These are phyloP conservation scores for Geranium rotundifolium DNA, from an alignment of 345 rosid genomes.

Conservation along the genomic window DNA sequence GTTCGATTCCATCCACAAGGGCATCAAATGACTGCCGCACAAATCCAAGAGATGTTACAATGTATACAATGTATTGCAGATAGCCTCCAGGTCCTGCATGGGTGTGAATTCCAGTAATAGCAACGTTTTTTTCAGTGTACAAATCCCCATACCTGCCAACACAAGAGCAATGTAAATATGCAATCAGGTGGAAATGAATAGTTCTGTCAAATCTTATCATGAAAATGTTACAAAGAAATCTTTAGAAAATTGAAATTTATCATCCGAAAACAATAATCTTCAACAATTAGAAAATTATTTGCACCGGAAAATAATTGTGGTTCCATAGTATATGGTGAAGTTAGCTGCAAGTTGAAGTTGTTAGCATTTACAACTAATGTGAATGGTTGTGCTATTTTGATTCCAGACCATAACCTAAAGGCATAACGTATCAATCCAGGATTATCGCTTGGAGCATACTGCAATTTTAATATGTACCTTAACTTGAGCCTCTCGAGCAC, in stretches of 20 bases:
- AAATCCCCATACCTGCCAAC: slow-evolving; percentile 72
- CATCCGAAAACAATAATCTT: neutral
- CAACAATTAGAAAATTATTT: no score
- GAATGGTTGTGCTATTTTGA: no score
- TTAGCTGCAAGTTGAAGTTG: no score
- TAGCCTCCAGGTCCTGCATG: slow-evolving; percentile 99
- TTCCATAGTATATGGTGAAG: no score
- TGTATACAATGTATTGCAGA: slow-evolving; percentile 83
- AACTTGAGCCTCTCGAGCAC: slow-evolving; percentile 82
- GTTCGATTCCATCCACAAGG: slow-evolving; percentile 91
- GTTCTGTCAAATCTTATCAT: neutral
- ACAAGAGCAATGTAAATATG: neutral
- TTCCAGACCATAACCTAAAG: slow-evolving; percentile 1
- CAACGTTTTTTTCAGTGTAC: slow-evolving; percentile 80
- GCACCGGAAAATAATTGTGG: neutral
- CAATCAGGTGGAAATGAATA: neutral
- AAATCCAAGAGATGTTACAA: slow-evolving; percentile 86
- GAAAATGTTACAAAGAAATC: neutral
- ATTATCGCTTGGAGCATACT: neutral
- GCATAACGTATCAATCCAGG: neutral
- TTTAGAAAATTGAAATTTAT: no score
- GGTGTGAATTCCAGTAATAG: slow-evolving; percentile 88
- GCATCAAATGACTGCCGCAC: slow-evolving; percentile 92
- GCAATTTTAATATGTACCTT: slow-evolving; percentile 32
- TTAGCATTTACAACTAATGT: no score